A percentile compares a stretch with the other conserved stretches of the same genome.
phyloP scores from a whole-genome alignment of 495 filamentous ascomycete species.

The Aspergillus carlsbadensis region DNA sequence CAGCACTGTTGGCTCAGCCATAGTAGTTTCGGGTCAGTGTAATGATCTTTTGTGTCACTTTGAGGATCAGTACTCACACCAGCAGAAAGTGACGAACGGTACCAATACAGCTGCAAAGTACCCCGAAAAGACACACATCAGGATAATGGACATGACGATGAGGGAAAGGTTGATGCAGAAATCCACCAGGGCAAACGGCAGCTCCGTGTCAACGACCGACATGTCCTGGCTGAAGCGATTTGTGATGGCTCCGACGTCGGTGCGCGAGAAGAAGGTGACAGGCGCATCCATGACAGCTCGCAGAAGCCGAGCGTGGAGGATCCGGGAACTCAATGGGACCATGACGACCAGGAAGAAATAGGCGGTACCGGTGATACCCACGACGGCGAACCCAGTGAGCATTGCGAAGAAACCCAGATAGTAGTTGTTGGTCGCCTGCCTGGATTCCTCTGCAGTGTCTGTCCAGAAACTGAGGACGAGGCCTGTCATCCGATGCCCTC shows the following conservation, averaged over 20 bases:
- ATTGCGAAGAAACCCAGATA: not conserved
- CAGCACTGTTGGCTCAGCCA: not conserved
- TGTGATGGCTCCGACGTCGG: not conserved
- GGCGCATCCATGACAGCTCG: not conserved
- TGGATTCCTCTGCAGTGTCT: not conserved
- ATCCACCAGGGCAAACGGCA: not conserved
- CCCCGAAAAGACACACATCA: not conserved
- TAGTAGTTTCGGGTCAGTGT: not conserved
- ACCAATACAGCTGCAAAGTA: not conserved
- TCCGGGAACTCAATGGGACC: not conserved
- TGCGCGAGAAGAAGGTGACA: not conserved
- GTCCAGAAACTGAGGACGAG: not conserved
- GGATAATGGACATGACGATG: not conserved
- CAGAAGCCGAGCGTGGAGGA: not conserved
- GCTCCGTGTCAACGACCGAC: not conserved
- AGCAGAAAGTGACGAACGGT: not conserved
- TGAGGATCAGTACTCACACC: not conserved
- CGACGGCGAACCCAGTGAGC: not conserved
- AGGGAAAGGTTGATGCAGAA: not conserved
- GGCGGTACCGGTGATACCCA: not conserved
- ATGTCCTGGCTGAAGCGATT: constrained; percentile 5
- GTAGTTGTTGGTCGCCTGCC: not conserved
- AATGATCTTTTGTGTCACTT: not conserved
- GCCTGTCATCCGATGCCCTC: not conserved
- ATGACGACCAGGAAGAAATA: not conserved